Conservation (phyloP, 2,329 filamentous ascomycete genomes). For the Purpureocillium lavendulum region DNA sequence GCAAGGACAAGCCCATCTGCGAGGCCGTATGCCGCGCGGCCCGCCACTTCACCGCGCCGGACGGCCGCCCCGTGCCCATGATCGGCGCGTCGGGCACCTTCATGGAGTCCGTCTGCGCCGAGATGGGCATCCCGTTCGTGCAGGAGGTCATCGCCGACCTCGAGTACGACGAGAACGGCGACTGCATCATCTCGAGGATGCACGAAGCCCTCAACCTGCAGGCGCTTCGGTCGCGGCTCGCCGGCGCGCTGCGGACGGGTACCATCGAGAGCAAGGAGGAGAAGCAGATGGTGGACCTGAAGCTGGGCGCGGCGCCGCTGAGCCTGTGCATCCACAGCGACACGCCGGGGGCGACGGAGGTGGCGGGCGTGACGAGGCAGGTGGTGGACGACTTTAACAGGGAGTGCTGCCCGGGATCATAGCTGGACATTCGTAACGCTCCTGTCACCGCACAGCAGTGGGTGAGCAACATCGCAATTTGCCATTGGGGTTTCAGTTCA, state of each 20-base stretch:
- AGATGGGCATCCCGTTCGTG: slow-evolving; percentile 9
- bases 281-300: neutral
- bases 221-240: neutral
- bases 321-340: slow-evolving; percentile 2
- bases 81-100: slow-evolving; percentile 2
- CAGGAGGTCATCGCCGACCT: slow-evolving; percentile 14
- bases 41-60: slow-evolving; percentile 16
- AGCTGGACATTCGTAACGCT: too few relatives aligned
- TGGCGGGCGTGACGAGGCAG: neutral
- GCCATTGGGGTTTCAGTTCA: too few relatives aligned
- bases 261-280: neutral
- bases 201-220: slow-evolving; percentile 1
- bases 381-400: slow-evolving; percentile 1
- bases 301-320: slow-evolving; percentile 1
- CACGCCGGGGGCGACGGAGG: neutral
- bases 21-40: slow-evolving; percentile 18
- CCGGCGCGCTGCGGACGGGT: neutral
- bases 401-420: neutral
- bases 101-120: slow-evolving; percentile 9
- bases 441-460: too few relatives aligned
- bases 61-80: slow-evolving; percentile 15
- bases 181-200: slow-evolving; percentile 1
- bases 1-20: slow-evolving; percentile 14
- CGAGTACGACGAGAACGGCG: slow-evolving; percentile 8
- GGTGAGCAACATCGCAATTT: too few relatives aligned